Conservation (phyloP, 1,284 basidiomycete genomes). For the Mycena citricolor region DNA sequence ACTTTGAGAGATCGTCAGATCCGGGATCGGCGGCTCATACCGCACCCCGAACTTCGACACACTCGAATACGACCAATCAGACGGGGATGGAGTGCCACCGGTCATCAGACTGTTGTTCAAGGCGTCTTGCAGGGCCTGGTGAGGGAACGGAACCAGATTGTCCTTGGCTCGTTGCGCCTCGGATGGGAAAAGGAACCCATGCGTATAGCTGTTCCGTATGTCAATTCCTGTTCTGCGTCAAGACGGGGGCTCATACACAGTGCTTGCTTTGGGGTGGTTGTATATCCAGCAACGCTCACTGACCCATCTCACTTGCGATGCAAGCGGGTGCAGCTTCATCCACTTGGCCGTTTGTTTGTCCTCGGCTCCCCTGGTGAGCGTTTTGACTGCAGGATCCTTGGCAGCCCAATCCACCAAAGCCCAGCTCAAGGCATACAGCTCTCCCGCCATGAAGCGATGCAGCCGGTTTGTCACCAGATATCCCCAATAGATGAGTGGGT, state of each 20-base stretch:
- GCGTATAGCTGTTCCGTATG: conserved; percentile 69
- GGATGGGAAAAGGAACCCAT: conserved; percentile 96
- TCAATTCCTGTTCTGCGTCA: conserved; percentile 17
- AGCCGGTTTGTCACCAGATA: conserved; percentile 91
- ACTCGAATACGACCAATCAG: conserved; percentile 76
- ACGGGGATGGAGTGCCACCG: conserved; percentile 39
- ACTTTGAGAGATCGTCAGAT: conserved; percentile 70
- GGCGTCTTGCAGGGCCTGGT: conserved; percentile 37
- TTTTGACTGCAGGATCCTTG: conserved; percentile 66
- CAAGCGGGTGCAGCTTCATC: conserved; percentile 88
- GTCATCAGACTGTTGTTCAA: conserved; percentile 23
- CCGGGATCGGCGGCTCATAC: conserved; percentile 73
- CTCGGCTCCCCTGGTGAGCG: conserved; percentile 81
- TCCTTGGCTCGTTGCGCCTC: conserved; percentile 72
- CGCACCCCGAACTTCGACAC: conserved; percentile 83
- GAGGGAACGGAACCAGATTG: conserved; percentile 37
- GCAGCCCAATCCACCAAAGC: conserved; percentile 90
- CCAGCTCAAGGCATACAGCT: conserved; percentile 90
- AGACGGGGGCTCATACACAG: conserved; percentile 63
- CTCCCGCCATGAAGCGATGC: conserved; percentile 94
- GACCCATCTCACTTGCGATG: conserved; percentile 80
- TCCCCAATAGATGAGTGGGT: conserved; percentile 90
- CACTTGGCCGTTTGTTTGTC: conserved; percentile 95
- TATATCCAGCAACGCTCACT: conserved; percentile 98
- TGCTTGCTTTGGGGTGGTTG: conserved; percentile 92